Evolutionary conservation across 2,329 filamentous ascomycete genomes (phyloP).

Genomic region (Exophiala sideris): DNA sequence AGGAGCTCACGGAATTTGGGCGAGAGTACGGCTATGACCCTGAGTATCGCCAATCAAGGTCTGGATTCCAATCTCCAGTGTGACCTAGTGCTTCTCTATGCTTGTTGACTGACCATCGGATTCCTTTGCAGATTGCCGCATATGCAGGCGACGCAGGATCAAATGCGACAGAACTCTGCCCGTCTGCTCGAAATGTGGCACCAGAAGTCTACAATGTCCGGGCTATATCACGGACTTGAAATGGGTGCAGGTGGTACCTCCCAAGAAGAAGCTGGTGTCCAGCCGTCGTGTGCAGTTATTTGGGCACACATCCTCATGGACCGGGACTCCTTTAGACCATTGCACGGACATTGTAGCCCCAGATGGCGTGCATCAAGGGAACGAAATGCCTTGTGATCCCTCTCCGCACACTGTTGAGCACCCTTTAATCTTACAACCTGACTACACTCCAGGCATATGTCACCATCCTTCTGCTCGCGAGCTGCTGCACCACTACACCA

Average conservation of each 20-base stretch:
- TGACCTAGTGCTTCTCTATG: no score
- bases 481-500: background rate
- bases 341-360: no score
- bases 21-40: no score
- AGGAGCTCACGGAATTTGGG: no score
- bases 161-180: conserved; percentile 28
- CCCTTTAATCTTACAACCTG: background rate
- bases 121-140: conserved; percentile 1
- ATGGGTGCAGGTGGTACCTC: conserved; percentile 19
- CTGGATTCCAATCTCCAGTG: no score
- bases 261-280: background rate
- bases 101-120: no score
- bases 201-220: conserved; percentile 23
- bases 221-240: conserved; percentile 24
- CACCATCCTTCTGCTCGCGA: background rate
- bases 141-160: conserved; percentile 30
- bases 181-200: conserved; percentile 27
- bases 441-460: background rate
- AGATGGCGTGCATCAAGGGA: no score
- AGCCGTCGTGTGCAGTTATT: background rate
- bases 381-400: no score
- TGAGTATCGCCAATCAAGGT: no score
- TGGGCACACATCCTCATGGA: no score
- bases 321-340: no score
- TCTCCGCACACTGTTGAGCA: background rate